phyloP scores from a whole-genome alignment of 768 basidiomycete species.

The Naganishia vishniacii region DNA sequence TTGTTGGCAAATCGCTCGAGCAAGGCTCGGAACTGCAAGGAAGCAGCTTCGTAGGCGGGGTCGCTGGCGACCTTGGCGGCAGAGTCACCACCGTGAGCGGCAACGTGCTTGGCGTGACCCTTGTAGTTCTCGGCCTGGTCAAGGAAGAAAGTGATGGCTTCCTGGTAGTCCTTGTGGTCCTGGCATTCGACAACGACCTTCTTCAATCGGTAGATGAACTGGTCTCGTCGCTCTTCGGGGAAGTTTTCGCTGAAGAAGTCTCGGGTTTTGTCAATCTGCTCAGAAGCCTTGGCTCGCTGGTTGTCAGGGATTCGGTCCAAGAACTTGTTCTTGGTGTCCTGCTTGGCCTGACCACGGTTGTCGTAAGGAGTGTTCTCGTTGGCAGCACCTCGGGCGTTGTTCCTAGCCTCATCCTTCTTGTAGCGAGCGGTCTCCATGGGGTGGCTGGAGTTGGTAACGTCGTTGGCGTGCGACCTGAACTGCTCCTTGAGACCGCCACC shows the following conservation, averaged over 20 bases:
- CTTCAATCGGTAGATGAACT: slow-evolving; percentile 87
- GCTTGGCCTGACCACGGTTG: slow-evolving; percentile 32
- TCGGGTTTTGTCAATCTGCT: slow-evolving; percentile 59
- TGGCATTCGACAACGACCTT: slow-evolving; percentile 92
- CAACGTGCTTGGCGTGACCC: slow-evolving; percentile 54
- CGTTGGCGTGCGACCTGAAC: slow-evolving; percentile 40
- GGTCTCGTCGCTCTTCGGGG: slow-evolving; percentile 81
- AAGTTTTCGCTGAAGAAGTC: slow-evolving; percentile 75
- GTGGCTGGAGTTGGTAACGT: slow-evolving; percentile 37
- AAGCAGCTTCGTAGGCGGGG: slow-evolving; percentile 56
- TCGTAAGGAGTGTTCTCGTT: slow-evolving; percentile 33
- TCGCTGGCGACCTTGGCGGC: slow-evolving; percentile 52
- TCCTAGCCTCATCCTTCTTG: slow-evolving; percentile 39
- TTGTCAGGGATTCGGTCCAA: slow-evolving; percentile 62
- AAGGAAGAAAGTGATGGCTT: slow-evolving; percentile 53
- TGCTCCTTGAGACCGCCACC: slow-evolving; percentile 32
- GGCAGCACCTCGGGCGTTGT: slow-evolving; percentile 30
- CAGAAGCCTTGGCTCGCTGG: slow-evolving; percentile 58
- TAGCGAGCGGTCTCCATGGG: slow-evolving; percentile 41
- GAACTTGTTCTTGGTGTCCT: slow-evolving; percentile 46
- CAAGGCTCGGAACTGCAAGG: slow-evolving; percentile 65
- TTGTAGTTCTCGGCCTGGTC: slow-evolving; percentile 51
- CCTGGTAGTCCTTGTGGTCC: slow-evolving; percentile 83
- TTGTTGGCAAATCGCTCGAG: slow-evolving; percentile 87
- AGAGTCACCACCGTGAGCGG: slow-evolving; percentile 47